Conservation (phyloP, 2,329 filamentous ascomycete species). For the Hypoxylon sp. region DNA sequence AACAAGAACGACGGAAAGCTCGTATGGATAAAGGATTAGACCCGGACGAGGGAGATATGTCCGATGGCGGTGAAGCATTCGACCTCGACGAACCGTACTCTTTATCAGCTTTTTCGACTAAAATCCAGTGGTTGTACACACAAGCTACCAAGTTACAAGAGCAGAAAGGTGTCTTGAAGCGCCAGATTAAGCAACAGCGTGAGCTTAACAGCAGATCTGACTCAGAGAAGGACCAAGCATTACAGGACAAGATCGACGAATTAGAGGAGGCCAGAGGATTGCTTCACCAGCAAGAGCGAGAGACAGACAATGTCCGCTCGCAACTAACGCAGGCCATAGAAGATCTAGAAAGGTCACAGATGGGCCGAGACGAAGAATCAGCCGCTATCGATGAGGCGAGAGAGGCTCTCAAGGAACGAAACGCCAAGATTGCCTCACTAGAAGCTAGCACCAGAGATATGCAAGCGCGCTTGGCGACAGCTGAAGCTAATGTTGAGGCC, state of each 20-base stretch:
- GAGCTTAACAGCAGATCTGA: conserved; percentile 93
- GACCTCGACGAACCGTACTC: conserved; percentile 75
- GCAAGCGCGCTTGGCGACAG: conserved; percentile 55
- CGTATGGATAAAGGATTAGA: conserved; percentile 70
- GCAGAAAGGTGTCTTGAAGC: conserved; percentile 89
- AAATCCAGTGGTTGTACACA: conserved; percentile 83
- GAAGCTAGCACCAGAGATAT: conserved; percentile 61
- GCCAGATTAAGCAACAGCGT: conserved; percentile 95
- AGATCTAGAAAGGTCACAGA: conserved; percentile 62
- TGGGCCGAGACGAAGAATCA: conserved; percentile 54
- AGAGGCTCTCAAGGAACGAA: conserved; percentile 61
- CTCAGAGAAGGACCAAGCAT: conserved; percentile 74
- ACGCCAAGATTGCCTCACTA: conserved; percentile 60
- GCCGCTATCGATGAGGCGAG: conserved; percentile 56
- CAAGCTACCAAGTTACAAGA: conserved; percentile 85
- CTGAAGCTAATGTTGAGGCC: conserved; percentile 58
- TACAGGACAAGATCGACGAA: conserved; percentile 71
- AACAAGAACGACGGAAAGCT: conserved; percentile 66
- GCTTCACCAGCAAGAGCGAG: conserved; percentile 53
- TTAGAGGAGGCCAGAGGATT: conserved; percentile 61
- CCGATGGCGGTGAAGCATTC: conserved; percentile 73
- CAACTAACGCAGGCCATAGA: conserved; percentile 65
- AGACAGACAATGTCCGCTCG: conserved; percentile 60
- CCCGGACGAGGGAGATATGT: conserved; percentile 73
- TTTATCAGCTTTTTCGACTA: conserved; percentile 80